Evolutionary conservation across 192 early-diverging fungal species (phyloP).

Genomic region (Coemansia umbellata): DNA sequence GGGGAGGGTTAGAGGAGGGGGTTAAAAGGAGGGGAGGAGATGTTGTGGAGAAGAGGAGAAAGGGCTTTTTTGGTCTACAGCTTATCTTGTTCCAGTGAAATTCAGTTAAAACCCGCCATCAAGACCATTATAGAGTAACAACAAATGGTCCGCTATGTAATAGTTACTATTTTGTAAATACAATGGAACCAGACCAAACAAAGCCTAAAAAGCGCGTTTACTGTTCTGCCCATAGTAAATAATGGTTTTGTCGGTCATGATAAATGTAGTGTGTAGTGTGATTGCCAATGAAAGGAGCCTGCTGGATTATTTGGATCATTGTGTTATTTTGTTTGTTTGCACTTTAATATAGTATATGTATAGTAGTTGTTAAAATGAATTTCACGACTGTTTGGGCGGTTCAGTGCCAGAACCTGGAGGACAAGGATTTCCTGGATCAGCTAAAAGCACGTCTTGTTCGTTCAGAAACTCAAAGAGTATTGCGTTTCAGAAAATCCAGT

Average conservation of each 20-base stretch:
- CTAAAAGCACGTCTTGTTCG: background rate
- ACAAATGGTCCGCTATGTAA: too few species aligned
- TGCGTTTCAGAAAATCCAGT: background rate
- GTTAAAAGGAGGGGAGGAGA: too few species aligned
- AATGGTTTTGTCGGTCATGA: background rate
- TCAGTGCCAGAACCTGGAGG: background rate
- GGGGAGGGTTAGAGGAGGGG: too few species aligned
- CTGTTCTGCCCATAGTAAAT: constrained; percentile 4
- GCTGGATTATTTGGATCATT: background rate
- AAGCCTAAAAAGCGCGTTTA: too few species aligned
- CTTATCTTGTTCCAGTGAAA: too few species aligned
- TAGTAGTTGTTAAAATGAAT: background rate
- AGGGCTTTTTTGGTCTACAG: too few species aligned
- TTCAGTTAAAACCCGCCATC: too few species aligned
- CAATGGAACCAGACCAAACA: too few species aligned
- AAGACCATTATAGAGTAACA: too few species aligned
- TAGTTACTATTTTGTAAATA: too few species aligned
- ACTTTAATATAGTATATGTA: background rate
- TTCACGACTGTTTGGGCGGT: constrained; percentile 3
- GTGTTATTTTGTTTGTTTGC: background rate
- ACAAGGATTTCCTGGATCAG: background rate
- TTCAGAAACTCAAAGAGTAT: constrained; percentile 1
- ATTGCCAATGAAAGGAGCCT: background rate
- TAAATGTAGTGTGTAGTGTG: background rate
- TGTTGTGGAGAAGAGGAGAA: too few species aligned